A percentile compares a stretch with the other conserved stretches of the same genome.
Evolutionary conservation across 495 filamentous ascomycete species (phyloP).

Genomic region (Neurospora pannonica): DNA sequence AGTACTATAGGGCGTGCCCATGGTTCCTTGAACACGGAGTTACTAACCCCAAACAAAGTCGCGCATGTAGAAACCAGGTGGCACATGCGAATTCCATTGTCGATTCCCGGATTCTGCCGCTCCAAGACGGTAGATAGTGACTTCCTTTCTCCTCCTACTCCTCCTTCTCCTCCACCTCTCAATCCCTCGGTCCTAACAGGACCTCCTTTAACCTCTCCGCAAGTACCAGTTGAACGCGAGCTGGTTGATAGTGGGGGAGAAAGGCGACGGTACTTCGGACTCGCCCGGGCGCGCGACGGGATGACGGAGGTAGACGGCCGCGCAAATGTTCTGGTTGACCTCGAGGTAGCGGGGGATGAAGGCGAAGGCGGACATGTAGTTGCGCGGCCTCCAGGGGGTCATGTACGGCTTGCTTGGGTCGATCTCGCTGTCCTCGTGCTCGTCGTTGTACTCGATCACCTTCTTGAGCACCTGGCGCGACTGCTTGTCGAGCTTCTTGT

Average conservation of each 20-base stretch:
- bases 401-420: conserved; percentile 75
- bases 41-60: neutral
- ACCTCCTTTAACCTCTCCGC: conserved; percentile 55
- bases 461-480: conserved; percentile 2
- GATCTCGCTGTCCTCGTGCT: conserved; percentile 49
- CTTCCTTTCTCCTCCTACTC: neutral
- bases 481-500: neutral
- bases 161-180: neutral
- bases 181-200: neutral
- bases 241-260: conserved; percentile 49
- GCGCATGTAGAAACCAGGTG: neutral
- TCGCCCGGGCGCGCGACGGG: conserved; percentile 84
- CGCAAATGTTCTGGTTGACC: conserved; percentile 92
- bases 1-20: neutral
- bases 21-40: neutral
- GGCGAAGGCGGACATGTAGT: conserved; percentile 83
- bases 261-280: conserved; percentile 87
- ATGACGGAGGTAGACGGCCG: conserved; percentile 90
- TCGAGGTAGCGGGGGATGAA: conserved; percentile 94
- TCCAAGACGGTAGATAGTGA: neutral
- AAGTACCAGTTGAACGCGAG: conserved; percentile 93
- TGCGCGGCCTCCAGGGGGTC: conserved; percentile 83
- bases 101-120: neutral
- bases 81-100: neutral
- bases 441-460: conserved; percentile 29